Evolutionary conservation across 2,329 filamentous ascomycete species (phyloP), one percentile per base, ranked within the genome.

Genomic region (Cladosporium austrohemisphaericum): DNA sequence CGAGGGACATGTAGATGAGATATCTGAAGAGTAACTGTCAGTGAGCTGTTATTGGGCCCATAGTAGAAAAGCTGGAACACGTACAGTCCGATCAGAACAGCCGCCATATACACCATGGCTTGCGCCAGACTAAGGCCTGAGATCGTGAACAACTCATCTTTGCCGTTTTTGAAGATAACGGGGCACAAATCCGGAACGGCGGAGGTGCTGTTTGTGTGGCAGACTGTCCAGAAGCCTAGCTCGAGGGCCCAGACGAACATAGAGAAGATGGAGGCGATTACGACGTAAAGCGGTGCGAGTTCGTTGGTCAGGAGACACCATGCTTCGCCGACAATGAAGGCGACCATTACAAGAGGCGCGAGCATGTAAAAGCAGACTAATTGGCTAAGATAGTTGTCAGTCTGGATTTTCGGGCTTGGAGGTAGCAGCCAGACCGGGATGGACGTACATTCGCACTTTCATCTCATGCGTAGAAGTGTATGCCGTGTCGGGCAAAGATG

Each of bases 381-480:
- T n/a, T 52, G 25, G 11, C 55, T 55, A 28, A 11, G 16, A 29
- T n/a, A 11, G 25, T 10, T n/a, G 11, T 41, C 18, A 31, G 38
- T 31, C 2, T 41, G 11, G 3, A 10, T 14, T 18, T 5, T 41
- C 49, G 18, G 38, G 32, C 11, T 16, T 11, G 10, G n/a, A 26
- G 16, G 7, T 32, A 16, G 23, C n/a, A n/a, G n/a, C n/a, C n/a
- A n/a, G n/a, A n/a, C n/a, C n/a, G n/a, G n/a, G n/a, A n/a, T 16
- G n/a, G 16, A 26, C 35, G 8, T 25, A 14, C 20, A 57, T 53
- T 29, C 40, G 53, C 43, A 49, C 55, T 51, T 40, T 51, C 29
- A 52, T 36, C 16, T 41, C 38, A n/a, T 41, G 38, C 11, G 38
- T 41, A 5, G 38, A 41, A n/a, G 38, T 41, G 4, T 41, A 41